Percentiles rank a stretch among this genome's conserved stretches.
phyloP scores from a whole-genome alignment of 169 alveolate species.

The Cryptosporidium canis region DNA sequence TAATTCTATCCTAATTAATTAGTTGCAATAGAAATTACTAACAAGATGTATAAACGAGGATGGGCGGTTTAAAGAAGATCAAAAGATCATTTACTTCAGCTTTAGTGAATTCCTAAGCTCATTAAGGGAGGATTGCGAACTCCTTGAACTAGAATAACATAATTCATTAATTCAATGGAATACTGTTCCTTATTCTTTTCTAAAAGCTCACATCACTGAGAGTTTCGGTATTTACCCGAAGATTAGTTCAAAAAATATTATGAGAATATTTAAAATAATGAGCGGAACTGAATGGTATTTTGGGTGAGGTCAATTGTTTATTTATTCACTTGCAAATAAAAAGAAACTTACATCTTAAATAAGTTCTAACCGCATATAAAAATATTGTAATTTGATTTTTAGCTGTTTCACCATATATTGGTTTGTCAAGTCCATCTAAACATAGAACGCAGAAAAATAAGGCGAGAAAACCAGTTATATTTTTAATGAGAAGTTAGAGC shows the following conservation, averaged over 20 bases:
- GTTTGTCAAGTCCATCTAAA: constrained; percentile 64
- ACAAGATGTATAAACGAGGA: not conserved
- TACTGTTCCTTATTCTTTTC: not conserved
- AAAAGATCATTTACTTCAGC: not conserved
- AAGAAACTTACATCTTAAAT: constrained; percentile 62
- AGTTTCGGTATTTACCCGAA: constrained; percentile 10
- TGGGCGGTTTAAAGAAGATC: not conserved
- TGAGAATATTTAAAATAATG: constrained; percentile 36
- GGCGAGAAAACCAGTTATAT: not conserved
- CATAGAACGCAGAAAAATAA: not conserved
- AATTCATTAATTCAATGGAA: not conserved
- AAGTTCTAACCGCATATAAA: constrained; percentile 65
- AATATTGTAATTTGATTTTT: constrained; percentile 57
- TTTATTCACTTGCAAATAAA: not conserved
- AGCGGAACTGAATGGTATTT: constrained; percentile 29
- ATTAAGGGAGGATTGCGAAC: constrained; percentile 39
- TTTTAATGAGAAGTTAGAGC: not conserved
- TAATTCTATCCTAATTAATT: not conserved
- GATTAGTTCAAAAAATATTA: constrained; percentile 59
- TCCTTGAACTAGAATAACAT: constrained; percentile 38
- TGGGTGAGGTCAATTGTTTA: not conserved
- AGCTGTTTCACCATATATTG: constrained; percentile 65
- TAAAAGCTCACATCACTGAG: not conserved
- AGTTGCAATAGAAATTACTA: constrained; percentile 11
- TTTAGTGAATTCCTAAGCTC: constrained; percentile 25